Conservation (phyloP, 805 yeast species). For the Saturnispora halmiae region DNA sequence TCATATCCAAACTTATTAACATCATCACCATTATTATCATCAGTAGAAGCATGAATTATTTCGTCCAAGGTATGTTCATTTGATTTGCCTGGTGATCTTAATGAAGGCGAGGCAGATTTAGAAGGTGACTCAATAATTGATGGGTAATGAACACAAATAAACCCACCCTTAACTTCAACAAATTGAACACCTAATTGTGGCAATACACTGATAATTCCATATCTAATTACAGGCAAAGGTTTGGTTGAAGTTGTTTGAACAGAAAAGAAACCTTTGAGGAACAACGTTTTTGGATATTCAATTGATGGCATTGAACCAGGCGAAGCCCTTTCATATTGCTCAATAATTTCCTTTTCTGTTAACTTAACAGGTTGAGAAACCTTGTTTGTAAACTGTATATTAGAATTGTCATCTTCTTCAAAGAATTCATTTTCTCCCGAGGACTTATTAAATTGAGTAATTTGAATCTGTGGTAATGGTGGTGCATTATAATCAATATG, state of each 20-base stretch:
- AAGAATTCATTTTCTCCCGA: constrained; percentile 52
- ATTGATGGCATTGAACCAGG: constrained; percentile 87
- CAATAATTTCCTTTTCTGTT: constrained; percentile 40
- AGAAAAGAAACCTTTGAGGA: constrained; percentile 86
- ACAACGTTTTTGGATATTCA: constrained; percentile 84
- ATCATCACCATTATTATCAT: constrained; percentile 16
- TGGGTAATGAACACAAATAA: constrained; percentile 67
- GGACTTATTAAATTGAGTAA: constrained; percentile 13
- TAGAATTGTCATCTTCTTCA: constrained; percentile 38
- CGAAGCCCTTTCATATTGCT: constrained; percentile 43
- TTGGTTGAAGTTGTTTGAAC: constrained; percentile 93
- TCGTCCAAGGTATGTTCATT: constrained; percentile 1
- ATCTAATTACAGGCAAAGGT: constrained; percentile 79
- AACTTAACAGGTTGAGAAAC: constrained; percentile 22
- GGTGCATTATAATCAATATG: constrained; percentile 29
- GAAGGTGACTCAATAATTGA: constrained; percentile 27
- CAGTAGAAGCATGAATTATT: constrained; percentile 2
- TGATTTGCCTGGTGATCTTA: constrained; percentile 7
- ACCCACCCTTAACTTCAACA: constrained; percentile 90
- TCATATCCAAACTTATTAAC: constrained; percentile 14
- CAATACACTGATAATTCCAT: constrained; percentile 71
- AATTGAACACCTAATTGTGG: constrained; percentile 69
- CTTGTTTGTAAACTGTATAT: constrained; percentile 23
- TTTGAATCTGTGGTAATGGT: constrained; percentile 32
- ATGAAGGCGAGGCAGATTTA: constrained; percentile 10